Percentiles rank a stretch among this genome's conserved stretches.
Evolutionary conservation across 345 rosid species (phyloP).

Genomic region (Citrus trifoliata): DNA sequence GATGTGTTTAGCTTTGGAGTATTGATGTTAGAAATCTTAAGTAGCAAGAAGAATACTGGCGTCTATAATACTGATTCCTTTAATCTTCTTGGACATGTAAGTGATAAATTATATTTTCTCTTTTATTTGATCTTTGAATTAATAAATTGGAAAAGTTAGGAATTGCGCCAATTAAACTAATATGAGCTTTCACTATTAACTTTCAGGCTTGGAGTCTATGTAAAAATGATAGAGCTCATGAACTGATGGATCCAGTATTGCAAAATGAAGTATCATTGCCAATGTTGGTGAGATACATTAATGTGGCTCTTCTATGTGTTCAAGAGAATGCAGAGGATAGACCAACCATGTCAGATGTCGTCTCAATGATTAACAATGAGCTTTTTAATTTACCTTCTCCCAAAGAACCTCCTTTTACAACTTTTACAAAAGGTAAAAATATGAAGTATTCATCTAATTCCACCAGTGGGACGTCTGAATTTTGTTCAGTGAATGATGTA

Average conservation of each 20-base stretch:
- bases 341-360: background rate
- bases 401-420: background rate
- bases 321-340: background rate
- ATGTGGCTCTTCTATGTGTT: background rate
- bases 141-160: background rate
- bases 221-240: background rate
- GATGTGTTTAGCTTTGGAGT: constrained; percentile 12
- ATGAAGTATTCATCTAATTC: background rate
- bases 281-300: background rate
- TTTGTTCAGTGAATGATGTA: no score
- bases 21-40: constrained; percentile 35
- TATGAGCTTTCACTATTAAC: background rate
- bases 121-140: background rate
- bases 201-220: background rate
- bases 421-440: background rate
- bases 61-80: constrained; percentile 25
- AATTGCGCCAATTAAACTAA: background rate
- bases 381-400: background rate
- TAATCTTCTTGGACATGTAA: constrained; percentile 26
- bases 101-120: background rate
- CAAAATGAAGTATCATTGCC: background rate
- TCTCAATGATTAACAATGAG: background rate
- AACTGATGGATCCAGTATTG: background rate
- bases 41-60: constrained; percentile 45
- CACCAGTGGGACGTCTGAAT: background rate